Conservation (phyloP, 208 protist species). For the Leptomonas seymouri region DNA sequence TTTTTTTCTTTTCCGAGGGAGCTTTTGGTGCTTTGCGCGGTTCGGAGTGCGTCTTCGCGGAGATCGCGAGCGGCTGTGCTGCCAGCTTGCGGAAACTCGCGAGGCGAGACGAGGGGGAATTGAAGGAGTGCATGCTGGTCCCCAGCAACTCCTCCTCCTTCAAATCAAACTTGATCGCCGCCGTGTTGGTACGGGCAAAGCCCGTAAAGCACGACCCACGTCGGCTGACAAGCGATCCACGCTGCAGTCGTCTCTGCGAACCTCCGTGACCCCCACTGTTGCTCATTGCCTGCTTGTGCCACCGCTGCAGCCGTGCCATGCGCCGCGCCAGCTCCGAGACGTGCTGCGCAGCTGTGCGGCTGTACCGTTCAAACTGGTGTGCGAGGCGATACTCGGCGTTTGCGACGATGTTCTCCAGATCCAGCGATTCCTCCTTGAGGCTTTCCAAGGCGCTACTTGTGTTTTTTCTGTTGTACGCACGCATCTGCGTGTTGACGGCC, state of each 20-base stretch:
- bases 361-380: slow-evolving; percentile 69
- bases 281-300: background rate
- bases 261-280: slow-evolving; percentile 7
- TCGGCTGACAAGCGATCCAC: background rate
- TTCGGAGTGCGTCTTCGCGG: background rate
- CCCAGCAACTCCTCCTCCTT: slow-evolving; percentile 7
- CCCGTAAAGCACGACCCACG: no score
- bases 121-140: slow-evolving; percentile 4
- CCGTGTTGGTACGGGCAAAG: background rate
- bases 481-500: background rate
- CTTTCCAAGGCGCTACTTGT: background rate
- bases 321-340: slow-evolving; percentile 58
- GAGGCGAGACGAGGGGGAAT: background rate
- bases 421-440: slow-evolving; percentile 39
- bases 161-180: background rate
- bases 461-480: background rate
- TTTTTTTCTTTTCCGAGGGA: background rate
- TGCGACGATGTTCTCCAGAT: slow-evolving; percentile 67
- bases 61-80: background rate
- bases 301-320: slow-evolving; percentile 29
- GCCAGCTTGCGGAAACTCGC: slow-evolving; percentile 2
- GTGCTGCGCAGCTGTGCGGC: slow-evolving; percentile 57
- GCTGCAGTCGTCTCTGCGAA: background rate
- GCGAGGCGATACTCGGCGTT: slow-evolving; percentile 77
- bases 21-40: background rate